These are phyloP conservation scores for Vitis hybrid DNA, from an alignment of 177 flowering plant genomes.

Conservation along the genomic window DNA sequence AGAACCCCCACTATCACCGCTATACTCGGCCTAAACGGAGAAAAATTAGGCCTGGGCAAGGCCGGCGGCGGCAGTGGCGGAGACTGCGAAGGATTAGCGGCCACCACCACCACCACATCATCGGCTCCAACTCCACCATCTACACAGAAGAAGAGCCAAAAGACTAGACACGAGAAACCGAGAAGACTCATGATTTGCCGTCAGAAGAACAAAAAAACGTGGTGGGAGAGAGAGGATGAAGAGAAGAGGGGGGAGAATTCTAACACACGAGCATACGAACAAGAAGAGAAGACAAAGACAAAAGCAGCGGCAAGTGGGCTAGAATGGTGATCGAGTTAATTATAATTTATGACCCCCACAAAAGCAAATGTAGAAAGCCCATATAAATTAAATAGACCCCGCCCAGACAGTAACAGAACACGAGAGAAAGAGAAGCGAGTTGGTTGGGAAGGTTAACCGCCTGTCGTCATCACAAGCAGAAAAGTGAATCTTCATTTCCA, in stretches of 20 bases:
- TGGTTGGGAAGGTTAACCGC: neutral
- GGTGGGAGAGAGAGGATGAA: no score
- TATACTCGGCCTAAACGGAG: slow-evolving; percentile 63
- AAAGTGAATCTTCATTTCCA: neutral
- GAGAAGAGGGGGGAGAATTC: no score
- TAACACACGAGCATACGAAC: no score
- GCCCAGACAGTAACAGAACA: slow-evolving; percentile 1
- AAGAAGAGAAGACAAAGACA: no score
- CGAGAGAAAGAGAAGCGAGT: neutral
- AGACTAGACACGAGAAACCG: no score
- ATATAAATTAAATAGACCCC: no score
- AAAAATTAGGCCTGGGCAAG: neutral
- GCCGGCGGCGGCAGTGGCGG: slow-evolving; percentile 5
- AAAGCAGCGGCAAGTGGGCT: no score
- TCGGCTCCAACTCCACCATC: slow-evolving; percentile 2
- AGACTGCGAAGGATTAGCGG: neutral
- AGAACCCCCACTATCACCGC: slow-evolving; percentile 64
- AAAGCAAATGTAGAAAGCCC: no score
- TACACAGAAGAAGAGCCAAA: neutral
- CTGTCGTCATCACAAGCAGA: neutral
- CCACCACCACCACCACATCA: neutral
- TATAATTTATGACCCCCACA: no score
- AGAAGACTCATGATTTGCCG: no score
- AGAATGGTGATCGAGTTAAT: no score
- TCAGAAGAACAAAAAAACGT: no score